A percentile compares a stretch with the other conserved stretches of the same genome.
Conservation (phyloP, 352 stramenopile genomes). For the Phytopythium chamaehyphon region DNA sequence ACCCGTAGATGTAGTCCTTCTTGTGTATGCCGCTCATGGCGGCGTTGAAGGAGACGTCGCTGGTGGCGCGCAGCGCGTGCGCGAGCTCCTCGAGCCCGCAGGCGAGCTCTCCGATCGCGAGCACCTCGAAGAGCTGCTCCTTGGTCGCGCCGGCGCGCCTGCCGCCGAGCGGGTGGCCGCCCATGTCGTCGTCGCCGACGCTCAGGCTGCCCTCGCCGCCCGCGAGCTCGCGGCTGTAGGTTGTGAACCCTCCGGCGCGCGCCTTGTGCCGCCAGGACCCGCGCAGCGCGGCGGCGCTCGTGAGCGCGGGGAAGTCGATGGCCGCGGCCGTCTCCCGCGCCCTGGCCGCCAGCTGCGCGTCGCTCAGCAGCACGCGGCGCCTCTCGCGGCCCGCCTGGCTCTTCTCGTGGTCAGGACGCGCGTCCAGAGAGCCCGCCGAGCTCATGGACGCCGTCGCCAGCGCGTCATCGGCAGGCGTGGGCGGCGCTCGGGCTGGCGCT, state of each 20-base stretch:
- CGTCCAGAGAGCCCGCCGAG: background rate
- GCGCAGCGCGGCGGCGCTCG: constrained; percentile 1
- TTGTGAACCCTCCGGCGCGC: constrained; percentile 2
- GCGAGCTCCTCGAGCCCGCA: constrained; percentile 15
- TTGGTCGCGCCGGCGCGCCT: background rate
- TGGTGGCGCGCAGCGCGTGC: constrained; percentile 25
- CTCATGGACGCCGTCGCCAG: background rate
- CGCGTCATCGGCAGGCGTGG: too few relatives aligned
- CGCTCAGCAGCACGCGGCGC: constrained; percentile 15
- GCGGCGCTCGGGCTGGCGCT: too few relatives aligned
- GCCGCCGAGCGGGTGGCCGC: constrained; percentile 1
- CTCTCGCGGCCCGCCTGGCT: background rate
- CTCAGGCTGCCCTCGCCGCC: background rate
- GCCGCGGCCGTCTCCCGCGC: constrained; percentile 75
- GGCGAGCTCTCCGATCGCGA: constrained; percentile 1
- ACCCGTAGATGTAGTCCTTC: constrained; percentile 22
- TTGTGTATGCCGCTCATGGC: constrained; percentile 27
- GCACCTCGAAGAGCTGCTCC: constrained; percentile 1
- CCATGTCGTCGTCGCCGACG: background rate
- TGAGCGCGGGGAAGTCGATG: constrained; percentile 6
- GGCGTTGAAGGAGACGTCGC: constrained; percentile 11
- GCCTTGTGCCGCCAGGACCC: background rate
- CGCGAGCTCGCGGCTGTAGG: constrained; percentile 3
- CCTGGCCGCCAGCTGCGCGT: constrained; percentile 65
- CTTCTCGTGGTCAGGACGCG: background rate